phyloP scores from a whole-genome alignment of 768 basidiomycete species.

The Lentinula detonsa region DNA sequence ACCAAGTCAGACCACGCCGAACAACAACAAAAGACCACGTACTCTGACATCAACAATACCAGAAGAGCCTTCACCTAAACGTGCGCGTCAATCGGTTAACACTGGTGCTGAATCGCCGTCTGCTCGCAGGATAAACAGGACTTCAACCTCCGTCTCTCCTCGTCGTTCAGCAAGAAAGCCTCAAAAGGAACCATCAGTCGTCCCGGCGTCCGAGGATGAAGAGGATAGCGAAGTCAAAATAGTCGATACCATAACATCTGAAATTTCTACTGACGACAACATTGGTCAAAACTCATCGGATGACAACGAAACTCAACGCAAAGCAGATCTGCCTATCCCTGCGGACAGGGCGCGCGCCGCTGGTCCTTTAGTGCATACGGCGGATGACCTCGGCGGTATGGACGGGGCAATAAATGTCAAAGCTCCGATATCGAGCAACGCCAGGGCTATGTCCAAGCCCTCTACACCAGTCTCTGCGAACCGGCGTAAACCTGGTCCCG shows the following conservation, averaged over 20 bases:
- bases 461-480: conserved; percentile 11
- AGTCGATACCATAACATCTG: not conserved
- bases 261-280: not conserved
- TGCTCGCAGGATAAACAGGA: conserved; percentile 8
- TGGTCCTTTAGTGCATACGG: conserved; percentile 50
- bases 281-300: not conserved
- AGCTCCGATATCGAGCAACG: conserved; percentile 25
- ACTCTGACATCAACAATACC: not conserved
- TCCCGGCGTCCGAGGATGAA: conserved; percentile 29
- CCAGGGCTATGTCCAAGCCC: not conserved
- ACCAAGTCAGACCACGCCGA: not conserved
- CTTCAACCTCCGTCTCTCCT: not conserved
- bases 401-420: conserved; percentile 45
- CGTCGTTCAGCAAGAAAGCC: not conserved
- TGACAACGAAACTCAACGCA: not conserved
- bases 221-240: conserved; percentile 16
- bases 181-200: conserved; percentile 18
- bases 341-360: conserved; percentile 41
- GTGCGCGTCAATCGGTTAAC: not conserved
- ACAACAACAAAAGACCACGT: not conserved
- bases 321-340: conserved; percentile 15
- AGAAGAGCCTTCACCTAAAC: conserved; percentile 6
- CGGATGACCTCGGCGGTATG: conserved; percentile 32
- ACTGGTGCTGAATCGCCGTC: not conserved
- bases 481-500: conserved; percentile 39